Evolutionary conservation across 228 moss, liverwort and hornwort species (phyloP), one percentile per base, ranked within the genome.

Genomic region (Sphagnum fallax): DNA sequence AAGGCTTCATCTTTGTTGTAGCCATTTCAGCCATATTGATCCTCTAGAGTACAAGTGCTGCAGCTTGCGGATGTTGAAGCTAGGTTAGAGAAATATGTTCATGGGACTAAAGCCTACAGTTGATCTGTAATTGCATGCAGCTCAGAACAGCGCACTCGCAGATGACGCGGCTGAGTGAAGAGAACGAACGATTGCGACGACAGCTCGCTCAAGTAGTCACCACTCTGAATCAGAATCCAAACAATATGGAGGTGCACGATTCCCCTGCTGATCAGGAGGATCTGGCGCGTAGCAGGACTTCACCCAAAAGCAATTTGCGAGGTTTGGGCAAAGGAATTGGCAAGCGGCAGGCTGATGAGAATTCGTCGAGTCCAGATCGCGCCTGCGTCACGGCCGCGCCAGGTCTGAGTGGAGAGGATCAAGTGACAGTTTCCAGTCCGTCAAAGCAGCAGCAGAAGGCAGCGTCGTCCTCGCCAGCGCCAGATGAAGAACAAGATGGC

Each of bases 151-250:
- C 72, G 59, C 53, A 75, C 51, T 63, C 60, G 32, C 75, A 69
- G 51, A 61, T 79, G 59, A 72, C 49, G 6, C 59, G 75, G 52
- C 65, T 75, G 65, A 55, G 69, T 32, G 65, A 75, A 68, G 72
- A 75, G 61, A 72, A 79, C 58, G 61, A 72, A 65, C 65, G 50
- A 15, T 64, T 79, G 65, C 63, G 59, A 67, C 6, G 65, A 16
- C 69, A 75, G 69, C 65, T 79, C 10, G 53, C 49, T 69, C 64
- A 65, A 49, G 8, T 57, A 52, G 32, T 32, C 32, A 32, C 32
- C 32, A 32, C 32, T 32, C 32, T 32, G 32, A 67, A 64, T 15
- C 16, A 16, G 18, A 63, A 65, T 8, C 69, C 65, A 52, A 58
- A 69, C 9, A 50, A 71, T 60, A 75, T 75, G 59, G 72, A 75